Conservation (phyloP, 495 filamentous ascomycete genomes). For the Choiromyces venosus region DNA sequence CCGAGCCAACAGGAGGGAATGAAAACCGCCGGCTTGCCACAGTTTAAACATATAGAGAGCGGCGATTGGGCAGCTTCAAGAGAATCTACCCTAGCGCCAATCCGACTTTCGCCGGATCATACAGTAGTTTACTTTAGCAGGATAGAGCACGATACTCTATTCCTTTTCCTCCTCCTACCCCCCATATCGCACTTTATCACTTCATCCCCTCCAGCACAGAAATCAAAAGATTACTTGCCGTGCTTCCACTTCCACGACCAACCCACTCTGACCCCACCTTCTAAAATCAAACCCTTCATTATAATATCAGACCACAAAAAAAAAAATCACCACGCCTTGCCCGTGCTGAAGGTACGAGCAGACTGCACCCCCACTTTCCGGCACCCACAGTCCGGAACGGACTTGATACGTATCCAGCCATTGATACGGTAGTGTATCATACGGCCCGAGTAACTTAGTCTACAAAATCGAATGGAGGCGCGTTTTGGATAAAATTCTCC, state of each 20-base stretch:
- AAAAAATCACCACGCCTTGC: background rate
- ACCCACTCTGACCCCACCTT: background rate
- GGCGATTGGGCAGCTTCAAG: too few relatives aligned
- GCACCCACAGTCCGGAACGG: background rate
- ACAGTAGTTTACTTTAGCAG: background rate
- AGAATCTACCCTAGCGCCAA: too few relatives aligned
- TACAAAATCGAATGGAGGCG: background rate
- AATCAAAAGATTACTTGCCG: background rate
- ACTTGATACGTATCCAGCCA: background rate
- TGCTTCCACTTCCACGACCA: background rate
- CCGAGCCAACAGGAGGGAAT: too few relatives aligned
- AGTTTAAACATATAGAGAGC: too few relatives aligned
- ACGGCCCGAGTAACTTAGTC: background rate
- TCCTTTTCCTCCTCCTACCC: background rate
- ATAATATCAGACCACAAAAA: background rate
- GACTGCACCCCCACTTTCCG: background rate
- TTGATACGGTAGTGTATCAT: background rate
- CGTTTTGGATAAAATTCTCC: background rate
- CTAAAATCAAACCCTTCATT: background rate
- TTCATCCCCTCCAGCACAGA: background rate
- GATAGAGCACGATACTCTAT: background rate
- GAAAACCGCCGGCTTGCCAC: too few relatives aligned
- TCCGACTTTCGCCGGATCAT: too few relatives aligned
- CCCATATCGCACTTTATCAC: background rate
- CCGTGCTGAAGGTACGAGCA: background rate